Base-by-base conservation (phyloP, 345 rosid species). In the Leavenworthia alabamica region DNA sequence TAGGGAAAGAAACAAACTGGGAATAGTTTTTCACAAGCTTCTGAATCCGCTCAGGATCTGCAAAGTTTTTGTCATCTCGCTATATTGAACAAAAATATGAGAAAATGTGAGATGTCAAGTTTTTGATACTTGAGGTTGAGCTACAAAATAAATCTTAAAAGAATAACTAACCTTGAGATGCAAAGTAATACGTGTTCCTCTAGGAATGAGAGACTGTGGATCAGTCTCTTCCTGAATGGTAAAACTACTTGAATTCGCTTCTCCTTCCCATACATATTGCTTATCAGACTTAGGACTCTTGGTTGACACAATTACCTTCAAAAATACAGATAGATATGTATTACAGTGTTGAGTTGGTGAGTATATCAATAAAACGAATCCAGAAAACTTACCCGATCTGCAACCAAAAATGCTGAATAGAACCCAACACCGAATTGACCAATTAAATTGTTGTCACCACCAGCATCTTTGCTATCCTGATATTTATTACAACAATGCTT, bases 341-440 rank as follows among this genome's bases (percentile, higher is more conserved):
- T 40, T 27, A 40, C 37, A 41, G 27, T 16, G 15, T 26, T 56
- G 35, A 56, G 32, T 10, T 43, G 32, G 71, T 41, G 56, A 56
- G 27, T 8, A 32, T 32, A 43, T 31, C 40, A 28, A 50, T 23
- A 56, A 31, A 55, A 23, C 17, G 17, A 37, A 37, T 6, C 42
- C 13, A 37, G 2, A 37, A 5, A n/a, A 37, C 65, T 65, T 74
- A 93, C 99, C 74, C 81, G 77, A 51, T 89, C 97, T 13, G 99
- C 67, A 76, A 93, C 99, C 43, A 93, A 81, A 66, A 93, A 93
- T 36, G 99, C 74, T 43, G 99, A 93, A 74, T 93, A 93, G 71
- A 93, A 93, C 5, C 99, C 99, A 28, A 93, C 99, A 73, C 99
- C 99, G 69, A 93, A 93, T 72, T 93, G 99, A 49, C 99, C 99